phyloP scores from a whole-genome alignment of 768 basidiomycete genomes.

The Erythrobasidium yunnanense region DNA sequence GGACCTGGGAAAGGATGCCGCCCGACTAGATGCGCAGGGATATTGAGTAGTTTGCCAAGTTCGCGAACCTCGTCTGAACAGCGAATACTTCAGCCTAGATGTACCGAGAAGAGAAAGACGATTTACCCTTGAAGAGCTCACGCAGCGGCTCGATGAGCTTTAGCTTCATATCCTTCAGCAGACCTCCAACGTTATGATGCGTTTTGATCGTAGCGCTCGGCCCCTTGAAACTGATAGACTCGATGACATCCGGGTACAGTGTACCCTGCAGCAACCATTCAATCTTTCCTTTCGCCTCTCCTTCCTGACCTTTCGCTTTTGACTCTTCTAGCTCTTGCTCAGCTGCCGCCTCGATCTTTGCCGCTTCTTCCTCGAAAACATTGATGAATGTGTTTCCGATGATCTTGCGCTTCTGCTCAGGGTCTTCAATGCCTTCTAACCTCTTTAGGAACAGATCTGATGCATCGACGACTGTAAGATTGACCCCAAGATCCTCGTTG shows the following conservation, averaged over 20 bases:
- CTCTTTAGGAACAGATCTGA: slow-evolving; percentile 82
- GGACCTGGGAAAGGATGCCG: slow-evolving; percentile 99
- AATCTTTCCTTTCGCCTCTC: slow-evolving; percentile 65
- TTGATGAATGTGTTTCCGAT: slow-evolving; percentile 99
- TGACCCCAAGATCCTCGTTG: slow-evolving; percentile 83
- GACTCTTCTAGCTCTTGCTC: slow-evolving; percentile 56
- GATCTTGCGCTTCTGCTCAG: slow-evolving; percentile 92
- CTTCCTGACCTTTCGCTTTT: slow-evolving; percentile 31
- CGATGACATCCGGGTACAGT: slow-evolving; percentile 96
- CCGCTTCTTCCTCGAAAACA: slow-evolving; percentile 88
- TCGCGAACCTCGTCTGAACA: slow-evolving; percentile 81
- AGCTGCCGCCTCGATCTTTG: slow-evolving; percentile 70
- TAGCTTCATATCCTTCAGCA: slow-evolving; percentile 93
- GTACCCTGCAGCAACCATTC: slow-evolving; percentile 98
- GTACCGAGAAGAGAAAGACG: background rate
- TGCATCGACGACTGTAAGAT: slow-evolving; percentile 88
- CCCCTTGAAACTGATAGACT: slow-evolving; percentile 98
- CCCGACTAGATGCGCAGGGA: slow-evolving; percentile 83
- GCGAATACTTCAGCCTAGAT: background rate
- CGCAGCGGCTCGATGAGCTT: slow-evolving; percentile 95
- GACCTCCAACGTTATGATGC: slow-evolving; percentile 94
- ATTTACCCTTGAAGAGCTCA: slow-evolving; percentile 90
- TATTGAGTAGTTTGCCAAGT: slow-evolving; percentile 76
- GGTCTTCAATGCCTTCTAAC: slow-evolving; percentile 85
- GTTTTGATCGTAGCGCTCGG: slow-evolving; percentile 99